phyloP scores from a whole-genome alignment of 2,329 filamentous ascomycete species.

The Penicillium hordei region DNA sequence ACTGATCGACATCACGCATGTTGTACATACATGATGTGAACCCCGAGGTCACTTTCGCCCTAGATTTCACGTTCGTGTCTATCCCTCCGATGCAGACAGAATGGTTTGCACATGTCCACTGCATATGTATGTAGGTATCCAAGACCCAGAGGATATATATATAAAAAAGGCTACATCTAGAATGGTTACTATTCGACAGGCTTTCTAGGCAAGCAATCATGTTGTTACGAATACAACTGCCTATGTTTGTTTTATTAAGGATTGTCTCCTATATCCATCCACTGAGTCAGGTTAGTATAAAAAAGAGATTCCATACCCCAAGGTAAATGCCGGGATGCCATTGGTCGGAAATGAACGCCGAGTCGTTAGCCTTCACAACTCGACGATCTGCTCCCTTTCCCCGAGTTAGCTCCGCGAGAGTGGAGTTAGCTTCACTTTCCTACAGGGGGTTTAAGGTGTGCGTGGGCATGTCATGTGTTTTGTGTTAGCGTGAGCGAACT shows the following conservation, averaged over 20 bases:
- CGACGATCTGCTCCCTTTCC: constrained; percentile 1
- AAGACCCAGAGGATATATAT: not conserved
- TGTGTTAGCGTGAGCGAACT: not conserved
- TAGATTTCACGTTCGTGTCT: not conserved
- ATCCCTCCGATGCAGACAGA: not conserved
- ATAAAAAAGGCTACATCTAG: not conserved
- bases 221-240: not conserved
- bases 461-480: not conserved
- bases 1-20: not conserved
- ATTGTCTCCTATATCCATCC: too few species aligned
- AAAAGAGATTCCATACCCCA: not conserved
- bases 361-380: not conserved
- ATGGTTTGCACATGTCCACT: not conserved
- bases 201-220: not conserved
- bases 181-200: not conserved
- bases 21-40: not conserved
- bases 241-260: not conserved
- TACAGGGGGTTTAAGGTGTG: not conserved
- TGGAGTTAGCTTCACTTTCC: not conserved
- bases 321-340: not conserved
- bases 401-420: not conserved
- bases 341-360: not conserved
- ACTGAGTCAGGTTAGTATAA: not conserved
- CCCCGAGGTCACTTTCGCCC: not conserved
- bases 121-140: not conserved